Base-by-base conservation (phyloP, 371 early-diverging fungal species). In the Blakeslea trispora region DNA sequence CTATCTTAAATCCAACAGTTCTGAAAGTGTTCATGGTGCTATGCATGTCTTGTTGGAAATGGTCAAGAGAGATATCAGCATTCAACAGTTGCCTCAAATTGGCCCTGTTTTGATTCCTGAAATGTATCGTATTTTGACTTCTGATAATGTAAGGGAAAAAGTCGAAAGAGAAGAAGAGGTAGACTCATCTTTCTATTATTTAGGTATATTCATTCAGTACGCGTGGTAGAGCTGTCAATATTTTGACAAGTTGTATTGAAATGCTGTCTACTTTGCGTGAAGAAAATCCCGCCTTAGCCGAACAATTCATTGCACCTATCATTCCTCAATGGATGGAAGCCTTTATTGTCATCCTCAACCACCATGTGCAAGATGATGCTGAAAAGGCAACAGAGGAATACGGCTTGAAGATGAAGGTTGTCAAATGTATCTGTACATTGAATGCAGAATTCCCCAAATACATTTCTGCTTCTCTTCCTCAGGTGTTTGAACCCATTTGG, bases 21-120 rank as follows among this genome's bases (percentile, higher is more conserved):
- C 83, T 0, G 81, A 88, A 24, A 86, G 86, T 57, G 90, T 93
- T 18, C 91, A 92, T 64, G 92, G 96, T 44, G 87, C 93, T 11
- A 88, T 97, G 87, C 81, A 88, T 48, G 95, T 95, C 7, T 75
- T 96, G 46, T 72, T 83, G 39, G 95, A 95, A 63, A 91, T 94
- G 75, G 87, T 94, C 17, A 80, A 81, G 61, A 81, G 85, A 50
- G 93, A 95, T 71, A 83, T 97, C 68, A 91, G 92, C 13, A 91
- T 93, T 53, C 82, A 89, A 44, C 93, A 96, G 61, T 75, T 94
- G 51, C 87, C 90, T 35, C 81, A 85, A 50, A 71, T 96, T 17
- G 90, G 89, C 0, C 91, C 90, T 40, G 71, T 86, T 4, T 69
- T 97, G 31, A 71, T 94, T 41, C 94, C 95, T 2, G 92, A 94